phyloP scores from a whole-genome alignment of 208 protist species.

The Trypanosoma melophagium region DNA sequence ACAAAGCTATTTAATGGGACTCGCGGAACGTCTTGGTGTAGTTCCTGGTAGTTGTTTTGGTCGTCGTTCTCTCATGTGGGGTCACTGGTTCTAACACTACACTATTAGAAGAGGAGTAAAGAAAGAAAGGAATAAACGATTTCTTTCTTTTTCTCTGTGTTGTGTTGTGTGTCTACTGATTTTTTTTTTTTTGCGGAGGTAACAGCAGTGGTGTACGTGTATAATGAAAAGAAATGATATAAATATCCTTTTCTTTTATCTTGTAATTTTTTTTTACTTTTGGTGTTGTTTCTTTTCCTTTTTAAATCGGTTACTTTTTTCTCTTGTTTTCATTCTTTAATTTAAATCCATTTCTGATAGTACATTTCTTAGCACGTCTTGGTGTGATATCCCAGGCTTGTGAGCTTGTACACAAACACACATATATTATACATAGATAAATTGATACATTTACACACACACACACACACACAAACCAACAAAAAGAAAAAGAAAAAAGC shows the following conservation, averaged over 20 bases:
- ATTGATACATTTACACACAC: too few species aligned
- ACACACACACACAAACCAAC: too few species aligned
- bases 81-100: slow-evolving; percentile 82
- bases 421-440: too few species aligned
- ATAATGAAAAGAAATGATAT: too few species aligned
- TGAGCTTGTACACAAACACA: too few species aligned
- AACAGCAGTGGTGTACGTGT: too few species aligned
- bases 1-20: slow-evolving; percentile 84
- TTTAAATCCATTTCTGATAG: not conserved
- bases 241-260: too few species aligned
- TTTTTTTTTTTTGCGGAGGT: too few species aligned
- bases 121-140: not conserved
- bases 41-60: slow-evolving; percentile 79
- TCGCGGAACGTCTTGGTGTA: slow-evolving; percentile 81
- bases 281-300: not conserved
- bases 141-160: too few species aligned
- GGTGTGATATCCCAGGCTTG: too few species aligned
- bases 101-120: not conserved
- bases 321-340: slow-evolving; percentile 7
- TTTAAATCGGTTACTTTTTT: not conserved
- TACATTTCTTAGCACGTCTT: not conserved
- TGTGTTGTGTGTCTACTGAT: too few species aligned
- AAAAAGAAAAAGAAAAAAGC: too few species aligned
- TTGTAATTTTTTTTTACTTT: not conserved
- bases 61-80: slow-evolving; percentile 86